These are phyloP conservation scores for Trichosporon sp. DNA, from an alignment of 1,284 basidiomycete species.

Conservation along the genomic window DNA sequence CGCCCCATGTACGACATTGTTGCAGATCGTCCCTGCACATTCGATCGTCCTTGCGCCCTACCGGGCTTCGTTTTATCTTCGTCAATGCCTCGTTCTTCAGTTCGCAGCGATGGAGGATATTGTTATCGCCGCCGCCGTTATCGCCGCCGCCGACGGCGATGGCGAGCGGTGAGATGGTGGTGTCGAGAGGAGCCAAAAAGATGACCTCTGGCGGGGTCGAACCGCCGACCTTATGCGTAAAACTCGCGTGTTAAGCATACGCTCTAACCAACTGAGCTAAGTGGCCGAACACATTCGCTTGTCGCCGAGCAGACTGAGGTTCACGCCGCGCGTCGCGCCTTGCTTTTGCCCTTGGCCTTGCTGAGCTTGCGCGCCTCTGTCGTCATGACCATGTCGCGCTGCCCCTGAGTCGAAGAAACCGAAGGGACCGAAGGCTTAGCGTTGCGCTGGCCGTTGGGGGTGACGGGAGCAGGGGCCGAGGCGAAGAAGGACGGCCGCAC, in stretches of 20 bases:
- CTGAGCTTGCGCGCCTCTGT: background rate
- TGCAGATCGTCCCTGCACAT: background rate
- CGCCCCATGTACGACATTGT: no score
- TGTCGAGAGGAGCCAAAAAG: background rate
- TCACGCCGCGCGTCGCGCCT: background rate
- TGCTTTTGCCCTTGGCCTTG: background rate
- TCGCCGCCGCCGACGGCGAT: background rate
- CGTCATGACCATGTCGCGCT: background rate
- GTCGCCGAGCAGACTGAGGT: background rate
- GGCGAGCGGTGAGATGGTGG: no score
- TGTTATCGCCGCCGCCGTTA: background rate
- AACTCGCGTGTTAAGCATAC: no score
- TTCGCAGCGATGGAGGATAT: background rate
- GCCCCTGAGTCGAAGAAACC: background rate
- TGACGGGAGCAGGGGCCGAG: background rate
- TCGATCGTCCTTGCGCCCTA: background rate
- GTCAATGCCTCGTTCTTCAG: background rate
- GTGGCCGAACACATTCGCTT: background rate
- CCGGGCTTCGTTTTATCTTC: background rate
- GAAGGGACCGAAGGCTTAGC: no score
- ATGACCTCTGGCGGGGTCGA: background rate
- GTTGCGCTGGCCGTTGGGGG: no score
- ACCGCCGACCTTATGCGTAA: no score
- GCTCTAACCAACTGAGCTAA: slow-evolving; percentile 4
- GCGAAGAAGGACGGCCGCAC: background rate